Evolutionary conservation across 768 basidiomycete species (phyloP).

Genomic region (Strobilomyces echinocephalus): DNA sequence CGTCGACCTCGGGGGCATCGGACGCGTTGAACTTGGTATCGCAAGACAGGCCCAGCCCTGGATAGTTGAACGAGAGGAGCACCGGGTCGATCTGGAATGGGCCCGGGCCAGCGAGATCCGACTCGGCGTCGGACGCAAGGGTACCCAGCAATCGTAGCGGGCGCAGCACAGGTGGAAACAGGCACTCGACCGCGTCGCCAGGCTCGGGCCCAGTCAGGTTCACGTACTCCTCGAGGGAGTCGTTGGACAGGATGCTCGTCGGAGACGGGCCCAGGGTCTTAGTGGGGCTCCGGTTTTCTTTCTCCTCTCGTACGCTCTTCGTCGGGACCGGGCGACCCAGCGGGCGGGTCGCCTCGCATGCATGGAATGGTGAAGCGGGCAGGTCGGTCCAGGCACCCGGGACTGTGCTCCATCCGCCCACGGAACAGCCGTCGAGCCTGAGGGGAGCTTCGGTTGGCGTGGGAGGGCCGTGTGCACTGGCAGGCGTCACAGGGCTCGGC

Average conservation of each 20-base stretch:
- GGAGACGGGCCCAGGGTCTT: slow-evolving; percentile 14
- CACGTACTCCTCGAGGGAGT: slow-evolving; percentile 11
- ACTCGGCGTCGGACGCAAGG: not conserved
- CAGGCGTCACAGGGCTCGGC: slow-evolving; percentile 1
- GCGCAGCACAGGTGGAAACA: slow-evolving; percentile 21
- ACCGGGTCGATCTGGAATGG: slow-evolving; percentile 26
- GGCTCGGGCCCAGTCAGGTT: slow-evolving; percentile 3
- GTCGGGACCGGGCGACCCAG: not conserved
- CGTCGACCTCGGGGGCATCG: not conserved
- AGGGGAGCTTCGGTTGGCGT: not conserved
- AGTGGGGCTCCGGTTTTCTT: not conserved
- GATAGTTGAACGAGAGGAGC: slow-evolving; percentile 18
- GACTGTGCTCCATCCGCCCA: slow-evolving; percentile 1
- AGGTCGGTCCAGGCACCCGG: not conserved
- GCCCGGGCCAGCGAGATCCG: not conserved
- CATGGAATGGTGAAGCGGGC: not conserved
- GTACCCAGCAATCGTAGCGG: slow-evolving; percentile 19
- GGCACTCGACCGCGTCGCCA: slow-evolving; percentile 4
- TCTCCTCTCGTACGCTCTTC: not conserved
- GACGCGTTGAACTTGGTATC: not conserved
- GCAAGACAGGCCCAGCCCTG: not conserved
- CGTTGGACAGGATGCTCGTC: slow-evolving; percentile 16
- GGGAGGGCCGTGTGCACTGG: not conserved
- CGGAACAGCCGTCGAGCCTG: not conserved
- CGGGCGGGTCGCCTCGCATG: not conserved